Conservation (phyloP, 2,329 filamentous ascomycete genomes). For the Rhynchosporium secalis region DNA sequence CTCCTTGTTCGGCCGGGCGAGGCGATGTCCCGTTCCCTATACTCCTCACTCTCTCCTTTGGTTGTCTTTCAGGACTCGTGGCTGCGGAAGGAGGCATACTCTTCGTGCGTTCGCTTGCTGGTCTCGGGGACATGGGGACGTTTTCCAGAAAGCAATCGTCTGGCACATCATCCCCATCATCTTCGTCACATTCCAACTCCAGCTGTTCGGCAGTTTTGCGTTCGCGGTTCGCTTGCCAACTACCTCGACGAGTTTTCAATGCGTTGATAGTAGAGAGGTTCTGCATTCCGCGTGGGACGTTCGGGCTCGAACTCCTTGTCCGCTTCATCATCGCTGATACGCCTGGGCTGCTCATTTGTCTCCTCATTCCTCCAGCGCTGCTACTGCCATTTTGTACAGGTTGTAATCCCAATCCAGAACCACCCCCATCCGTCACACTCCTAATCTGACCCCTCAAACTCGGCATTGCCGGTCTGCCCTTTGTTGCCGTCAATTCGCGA, state of each 20-base stretch:
- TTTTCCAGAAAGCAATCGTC: conserved; percentile 80
- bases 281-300: conserved; percentile 24
- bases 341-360: conserved; percentile 30
- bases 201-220: conserved; percentile 70
- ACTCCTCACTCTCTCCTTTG: conserved; percentile 35
- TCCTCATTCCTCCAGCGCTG: conserved; percentile 13
- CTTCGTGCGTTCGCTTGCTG: conserved; percentile 54
- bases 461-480: conserved; percentile 30
- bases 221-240: conserved; percentile 67
- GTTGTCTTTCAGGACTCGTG: conserved; percentile 36
- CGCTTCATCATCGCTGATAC: conserved; percentile 31
- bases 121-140: conserved; percentile 76
- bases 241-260: conserved; percentile 43
- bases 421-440: conserved; percentile 35
- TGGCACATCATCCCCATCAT: conserved; percentile 76
- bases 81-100: conserved; percentile 54
- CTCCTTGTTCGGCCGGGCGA: conserved; percentile 59
- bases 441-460: conserved; percentile 34
- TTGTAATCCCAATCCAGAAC: conserved; percentile 37
- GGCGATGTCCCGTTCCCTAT: conserved; percentile 63
- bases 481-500: conserved; percentile 36
- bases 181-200: conserved; percentile 74
- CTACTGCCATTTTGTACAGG: conserved; percentile 27
- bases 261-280: conserved; percentile 30
- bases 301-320: conserved; percentile 38